Base-by-base conservation (phyloP, 208 protist genomes). In the Herpetomonas samuelpessoai region DNA sequence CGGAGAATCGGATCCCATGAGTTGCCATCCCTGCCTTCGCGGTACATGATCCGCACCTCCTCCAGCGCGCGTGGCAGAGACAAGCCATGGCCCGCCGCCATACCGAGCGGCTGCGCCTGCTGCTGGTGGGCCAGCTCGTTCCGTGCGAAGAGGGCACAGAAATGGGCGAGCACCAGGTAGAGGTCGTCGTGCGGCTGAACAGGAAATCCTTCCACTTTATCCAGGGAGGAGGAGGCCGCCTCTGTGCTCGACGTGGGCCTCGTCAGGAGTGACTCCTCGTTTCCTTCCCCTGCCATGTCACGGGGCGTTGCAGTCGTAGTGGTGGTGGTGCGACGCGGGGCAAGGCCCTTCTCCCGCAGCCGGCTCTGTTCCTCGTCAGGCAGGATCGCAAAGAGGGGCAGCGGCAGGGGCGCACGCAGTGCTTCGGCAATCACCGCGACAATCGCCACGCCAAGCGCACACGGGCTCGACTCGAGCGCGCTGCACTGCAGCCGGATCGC, bases 351-450 rank as follows among this genome's bases (percentile, higher is more conserved):
- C 25, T 55, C 60, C 16, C 63, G 67, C 49, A 86, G 49, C 2
- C 49, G 57, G 2, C 63, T 56, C 9, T 60, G 50, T 19, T 68
- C 31, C 16, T 45, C 12, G 26, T 3, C 46, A 12, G 75, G 76
- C 44, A 87, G 61, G 22, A 84, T 49, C 1, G 63, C 57, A 22
- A 70, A 28, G 21, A 88, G 39, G 6, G 76, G 74, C 1, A 45
- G 47, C 16, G 82, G 82, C 14, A 88, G 75, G 1, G 65, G 46
- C 56, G 78, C 60, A 24, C 53, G 14, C 4, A 74, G 38, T 47
- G 71, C 54, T 65, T 84, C 73, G 25, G 83, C 79, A 3, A 76
- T 73, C 1, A 69, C 64, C 14, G 71, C 71, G 10, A 87, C 41
- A 48, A 84, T 68, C 18, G 77, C 79, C 14, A 75, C 39, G 18